Evolutionary conservation across 768 basidiomycete genomes (phyloP).

Genomic region (Phallus indusiatus): DNA sequence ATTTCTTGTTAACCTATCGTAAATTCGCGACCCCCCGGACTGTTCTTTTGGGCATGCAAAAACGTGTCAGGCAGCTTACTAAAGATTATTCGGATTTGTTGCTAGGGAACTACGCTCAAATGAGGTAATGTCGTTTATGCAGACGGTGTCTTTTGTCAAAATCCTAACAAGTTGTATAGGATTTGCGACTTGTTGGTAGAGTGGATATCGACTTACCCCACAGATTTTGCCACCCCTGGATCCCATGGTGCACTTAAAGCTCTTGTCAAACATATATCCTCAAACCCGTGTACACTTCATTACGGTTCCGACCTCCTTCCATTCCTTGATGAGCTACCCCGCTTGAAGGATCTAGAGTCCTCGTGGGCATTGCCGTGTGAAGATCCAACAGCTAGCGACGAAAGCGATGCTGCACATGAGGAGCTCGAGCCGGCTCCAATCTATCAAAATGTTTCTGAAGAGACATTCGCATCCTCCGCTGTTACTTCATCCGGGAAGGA

Average conservation of each 20-base stretch:
- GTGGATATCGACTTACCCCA: constrained; percentile 69
- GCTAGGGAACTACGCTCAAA: constrained; percentile 82
- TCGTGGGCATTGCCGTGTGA: constrained; percentile 69
- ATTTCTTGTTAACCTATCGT: constrained; percentile 79
- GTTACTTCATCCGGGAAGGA: neutral
- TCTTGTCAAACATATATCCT: constrained; percentile 67
- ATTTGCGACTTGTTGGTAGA: constrained; percentile 71
- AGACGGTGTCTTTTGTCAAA: constrained; percentile 6
- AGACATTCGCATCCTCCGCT: neutral
- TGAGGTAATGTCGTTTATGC: constrained; percentile 47
- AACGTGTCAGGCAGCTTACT: constrained; percentile 71
- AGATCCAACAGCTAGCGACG: constrained; percentile 33
- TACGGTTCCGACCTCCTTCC: constrained; percentile 79
- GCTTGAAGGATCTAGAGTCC: constrained; percentile 55
- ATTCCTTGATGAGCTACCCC: constrained; percentile 60
- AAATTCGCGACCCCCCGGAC: constrained; percentile 73
- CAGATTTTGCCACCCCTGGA: constrained; percentile 72
- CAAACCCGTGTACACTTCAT: constrained; percentile 74
- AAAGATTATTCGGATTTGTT: constrained; percentile 67
- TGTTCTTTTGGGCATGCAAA: constrained; percentile 79
- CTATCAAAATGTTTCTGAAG: neutral
- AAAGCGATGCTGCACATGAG: constrained; percentile 36
- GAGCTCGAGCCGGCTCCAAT: neutral
- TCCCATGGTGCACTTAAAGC: constrained; percentile 65
- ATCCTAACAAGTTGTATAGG: constrained; percentile 27